Percentiles rank a stretch among this genome's conserved stretches.
Conservation (phyloP, 163 green algal genomes). For the Chlamydomonas reinhardtii region DNA sequence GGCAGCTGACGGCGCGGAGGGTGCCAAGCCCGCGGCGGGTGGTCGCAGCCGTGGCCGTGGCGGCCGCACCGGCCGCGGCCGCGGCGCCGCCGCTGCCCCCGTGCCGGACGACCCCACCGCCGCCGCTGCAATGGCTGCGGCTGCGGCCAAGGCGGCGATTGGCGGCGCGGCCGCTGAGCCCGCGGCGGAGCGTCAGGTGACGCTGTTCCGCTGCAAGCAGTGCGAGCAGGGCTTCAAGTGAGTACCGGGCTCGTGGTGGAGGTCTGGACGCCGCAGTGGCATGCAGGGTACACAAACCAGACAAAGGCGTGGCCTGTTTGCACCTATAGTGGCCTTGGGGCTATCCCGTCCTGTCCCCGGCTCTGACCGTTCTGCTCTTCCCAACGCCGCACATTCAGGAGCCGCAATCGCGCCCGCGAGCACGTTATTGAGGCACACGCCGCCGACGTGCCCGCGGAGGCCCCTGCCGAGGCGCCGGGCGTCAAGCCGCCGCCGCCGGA, state of each 20-base stretch:
- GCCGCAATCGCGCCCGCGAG: conserved; percentile 30
- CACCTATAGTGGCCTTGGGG: not conserved
- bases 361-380: too few species aligned
- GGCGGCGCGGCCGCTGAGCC: not conserved
- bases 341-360: too few species aligned
- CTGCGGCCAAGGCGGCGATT: not conserved
- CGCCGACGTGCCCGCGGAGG: conserved; percentile 1
- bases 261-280: too few species aligned
- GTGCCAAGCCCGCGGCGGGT: not conserved
- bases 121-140: not conserved
- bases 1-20: not conserved
- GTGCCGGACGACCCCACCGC: not conserved
- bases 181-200: conserved; percentile 12
- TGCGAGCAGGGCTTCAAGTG: conserved; percentile 49
- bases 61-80: not conserved
- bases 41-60: not conserved
- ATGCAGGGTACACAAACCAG: too few species aligned
- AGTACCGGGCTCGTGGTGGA: not conserved
- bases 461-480: not conserved
- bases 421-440: conserved; percentile 27
- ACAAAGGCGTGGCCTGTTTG: too few species aligned
- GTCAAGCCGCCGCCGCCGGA: not conserved
- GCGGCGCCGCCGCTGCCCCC: not conserved
- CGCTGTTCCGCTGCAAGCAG: conserved; percentile 34
- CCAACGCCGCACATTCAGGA: too few species aligned